phyloP scores from a whole-genome alignment of 257 asterid genomes.

The Gentiana macrophylla region DNA sequence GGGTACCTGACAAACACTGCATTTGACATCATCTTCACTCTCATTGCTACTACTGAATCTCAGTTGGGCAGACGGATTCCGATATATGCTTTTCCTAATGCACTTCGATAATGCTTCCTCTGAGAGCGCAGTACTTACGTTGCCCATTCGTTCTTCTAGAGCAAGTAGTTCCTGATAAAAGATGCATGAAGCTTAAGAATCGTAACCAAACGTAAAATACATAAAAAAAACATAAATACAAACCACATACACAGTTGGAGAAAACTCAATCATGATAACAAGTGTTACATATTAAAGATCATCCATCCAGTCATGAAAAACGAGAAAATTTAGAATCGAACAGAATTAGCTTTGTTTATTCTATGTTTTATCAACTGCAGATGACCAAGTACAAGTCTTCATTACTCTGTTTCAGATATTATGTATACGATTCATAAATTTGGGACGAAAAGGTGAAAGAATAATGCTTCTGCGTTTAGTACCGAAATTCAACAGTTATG shows the following conservation, averaged over 20 bases:
- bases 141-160: slow-evolving; percentile 88
- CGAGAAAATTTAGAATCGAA: background rate
- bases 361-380: too few relatives aligned
- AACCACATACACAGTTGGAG: background rate
- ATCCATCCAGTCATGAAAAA: background rate
- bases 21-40: slow-evolving; percentile 49
- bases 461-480: background rate
- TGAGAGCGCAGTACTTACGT: slow-evolving; percentile 79
- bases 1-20: slow-evolving; percentile 84
- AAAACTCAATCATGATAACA: background rate
- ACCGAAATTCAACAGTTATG: background rate
- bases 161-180: slow-evolving; percentile 71
- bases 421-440: too few relatives aligned
- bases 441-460: too few relatives aligned
- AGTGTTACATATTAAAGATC: too few relatives aligned
- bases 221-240: background rate
- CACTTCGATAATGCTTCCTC: slow-evolving; percentile 67
- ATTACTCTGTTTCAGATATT: too few relatives aligned
- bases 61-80: slow-evolving; percentile 15
- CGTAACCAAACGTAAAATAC: background rate
- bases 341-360: too few relatives aligned
- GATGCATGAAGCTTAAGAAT: too few relatives aligned
- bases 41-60: slow-evolving; percentile 18
- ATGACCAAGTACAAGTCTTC: too few relatives aligned
- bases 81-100: slow-evolving; percentile 41